phyloP scores from a whole-genome alignment of 1,284 basidiomycete genomes.

The Ceratobasidium sp. region DNA sequence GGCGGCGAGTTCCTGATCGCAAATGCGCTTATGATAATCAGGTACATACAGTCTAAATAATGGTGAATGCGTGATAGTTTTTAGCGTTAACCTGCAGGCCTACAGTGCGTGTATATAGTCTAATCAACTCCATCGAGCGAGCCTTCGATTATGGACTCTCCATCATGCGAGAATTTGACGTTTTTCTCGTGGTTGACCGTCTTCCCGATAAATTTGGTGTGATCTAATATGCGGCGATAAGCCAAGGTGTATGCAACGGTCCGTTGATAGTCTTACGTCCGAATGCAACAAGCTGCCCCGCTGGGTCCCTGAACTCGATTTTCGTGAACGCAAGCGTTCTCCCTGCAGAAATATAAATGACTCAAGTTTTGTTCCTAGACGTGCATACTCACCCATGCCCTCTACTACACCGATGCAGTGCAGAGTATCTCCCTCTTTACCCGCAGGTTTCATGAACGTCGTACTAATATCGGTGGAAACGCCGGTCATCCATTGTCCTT shows the following conservation, averaged over 20 bases:
- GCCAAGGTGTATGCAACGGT: too few species aligned
- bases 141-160: conserved; percentile 78
- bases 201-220: conserved; percentile 90
- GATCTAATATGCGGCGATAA: conserved; percentile 65
- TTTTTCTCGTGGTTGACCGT: conserved; percentile 77
- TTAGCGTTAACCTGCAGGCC: too few species aligned
- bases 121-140: neutral
- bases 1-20: too few species aligned
- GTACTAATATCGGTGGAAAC: conserved; percentile 90
- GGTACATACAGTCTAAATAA: too few species aligned
- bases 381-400: conserved; percentile 67
- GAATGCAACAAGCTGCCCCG: conserved; percentile 84
- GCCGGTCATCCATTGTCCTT: conserved; percentile 86
- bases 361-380: conserved; percentile 38
- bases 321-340: conserved; percentile 85
- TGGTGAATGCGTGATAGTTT: too few species aligned
- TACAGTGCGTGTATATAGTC: neutral
- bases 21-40: too few species aligned
- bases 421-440: conserved; percentile 73
- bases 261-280: too few species aligned
- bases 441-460: conserved; percentile 82
- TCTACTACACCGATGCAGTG: conserved; percentile 72
- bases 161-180: conserved; percentile 83
- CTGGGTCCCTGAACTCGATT: conserved; percentile 78
- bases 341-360: conserved; percentile 62